Conservation (phyloP, 768 basidiomycete genomes). For the Leucogyrophana mollusca region DNA sequence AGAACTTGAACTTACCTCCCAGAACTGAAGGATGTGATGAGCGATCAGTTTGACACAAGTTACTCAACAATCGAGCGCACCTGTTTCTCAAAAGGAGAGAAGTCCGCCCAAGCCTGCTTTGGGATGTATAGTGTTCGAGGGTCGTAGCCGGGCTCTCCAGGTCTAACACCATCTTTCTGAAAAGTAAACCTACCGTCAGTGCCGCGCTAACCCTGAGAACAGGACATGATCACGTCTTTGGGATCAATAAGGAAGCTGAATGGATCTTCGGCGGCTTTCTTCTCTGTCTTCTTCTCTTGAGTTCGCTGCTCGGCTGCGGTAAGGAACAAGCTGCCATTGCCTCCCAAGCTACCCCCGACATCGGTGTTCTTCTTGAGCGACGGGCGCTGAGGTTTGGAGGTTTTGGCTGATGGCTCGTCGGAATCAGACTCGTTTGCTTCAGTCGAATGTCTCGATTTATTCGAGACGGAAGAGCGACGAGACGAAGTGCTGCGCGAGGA, state of each 20-base stretch:
- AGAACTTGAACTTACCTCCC: conserved; percentile 52
- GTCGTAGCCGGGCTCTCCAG: conserved; percentile 86
- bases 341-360: conserved; percentile 22
- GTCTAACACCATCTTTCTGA: conserved; percentile 78
- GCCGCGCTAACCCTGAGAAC: not conserved
- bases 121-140: conserved; percentile 87
- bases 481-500: conserved; percentile 41
- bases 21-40: conserved; percentile 47
- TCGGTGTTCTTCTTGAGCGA: conserved; percentile 27
- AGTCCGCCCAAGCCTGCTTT: conserved; percentile 67
- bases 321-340: conserved; percentile 50
- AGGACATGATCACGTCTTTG: conserved; percentile 61
- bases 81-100: conserved; percentile 96
- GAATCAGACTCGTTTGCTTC: conserved; percentile 42
- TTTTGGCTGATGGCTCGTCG: conserved; percentile 34
- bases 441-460: conserved; percentile 18
- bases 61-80: conserved; percentile 32
- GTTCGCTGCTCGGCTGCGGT: conserved; percentile 82
- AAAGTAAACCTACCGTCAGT: not conserved
- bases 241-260: conserved; percentile 73
- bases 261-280: conserved; percentile 75
- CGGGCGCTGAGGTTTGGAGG: conserved; percentile 34
- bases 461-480: conserved; percentile 27
- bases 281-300: conserved; percentile 76
- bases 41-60: conserved; percentile 1